Base-by-base conservation (phyloP, 1,284 basidiomycete species). In the Trametes pubescens region DNA sequence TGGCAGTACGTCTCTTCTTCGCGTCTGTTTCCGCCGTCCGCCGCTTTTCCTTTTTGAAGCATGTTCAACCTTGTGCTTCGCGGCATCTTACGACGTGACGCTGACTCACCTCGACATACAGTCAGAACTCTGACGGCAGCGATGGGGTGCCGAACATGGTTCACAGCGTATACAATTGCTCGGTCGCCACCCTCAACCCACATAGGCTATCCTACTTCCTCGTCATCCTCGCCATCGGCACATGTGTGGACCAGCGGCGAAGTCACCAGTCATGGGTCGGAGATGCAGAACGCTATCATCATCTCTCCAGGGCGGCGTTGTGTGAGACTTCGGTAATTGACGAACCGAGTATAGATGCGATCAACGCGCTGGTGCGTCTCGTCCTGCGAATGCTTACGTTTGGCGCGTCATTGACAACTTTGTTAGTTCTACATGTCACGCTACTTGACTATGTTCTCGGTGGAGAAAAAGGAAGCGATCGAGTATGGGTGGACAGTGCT, bases 401-500 rank as follows among this genome's bases (percentile, higher is more conserved):
- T 29, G 32, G n/a, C n/a, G n/a, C n/a, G 37, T 18, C 53, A 51
- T 53, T 65, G 51, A 66, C 22, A 18, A n/a, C 14, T n/a, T 35
- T 62, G 64, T 59, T 69, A 89, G 85, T 89, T 90, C 71, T 88
- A 87, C 73, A 90, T 90, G 87, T 82, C 87, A 48, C 89, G 86
- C 84, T 90, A 87, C 71, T 83, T 90, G 57, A 79, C 89, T 29
- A 85, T 88, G 67, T 90, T 88, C 68, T 88, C 87, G 8, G 86
- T 88, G 70, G 86, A 88, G 71, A 87, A 88, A 70, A 87, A 85
- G 67, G 86, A 86, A 65, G 86, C 86, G 0, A 80, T 87, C 11
- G 86, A 87, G 24, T 87, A 89, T 66, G 87, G 88, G 9, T 89
- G 87, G 87, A 86, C 87, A 61, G 78, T 90, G 47, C 85, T 89